These are phyloP conservation scores for Tulasnella sp. DNA, from an alignment of 768 basidiomycete genomes.

Conservation along the genomic window DNA sequence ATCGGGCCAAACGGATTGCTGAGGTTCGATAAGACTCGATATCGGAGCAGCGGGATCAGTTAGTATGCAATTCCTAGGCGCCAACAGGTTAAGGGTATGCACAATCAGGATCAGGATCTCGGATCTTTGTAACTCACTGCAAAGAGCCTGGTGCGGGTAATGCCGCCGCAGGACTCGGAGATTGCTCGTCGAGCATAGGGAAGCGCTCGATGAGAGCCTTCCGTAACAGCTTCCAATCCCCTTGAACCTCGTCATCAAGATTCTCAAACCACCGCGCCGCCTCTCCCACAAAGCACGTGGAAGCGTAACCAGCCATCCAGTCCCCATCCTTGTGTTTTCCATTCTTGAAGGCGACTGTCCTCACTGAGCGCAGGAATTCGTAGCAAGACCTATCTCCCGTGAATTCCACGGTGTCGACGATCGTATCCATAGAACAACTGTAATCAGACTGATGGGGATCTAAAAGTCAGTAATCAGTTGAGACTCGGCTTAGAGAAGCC, in stretches of 20 bases:
- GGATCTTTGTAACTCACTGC: not conserved
- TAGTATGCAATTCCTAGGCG: not conserved
- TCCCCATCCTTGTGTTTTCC: not conserved
- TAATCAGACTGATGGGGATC: too few species aligned
- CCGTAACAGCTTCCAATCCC: not conserved
- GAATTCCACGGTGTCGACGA: not conserved
- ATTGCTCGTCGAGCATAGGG: not conserved
- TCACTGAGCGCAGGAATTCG: not conserved
- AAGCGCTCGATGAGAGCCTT: not conserved
- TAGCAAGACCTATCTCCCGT: not conserved
- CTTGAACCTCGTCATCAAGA: not conserved
- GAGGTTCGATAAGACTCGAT: not conserved
- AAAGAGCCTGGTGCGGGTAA: not conserved
- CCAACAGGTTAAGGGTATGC: too few species aligned
- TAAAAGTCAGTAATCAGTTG: too few species aligned
- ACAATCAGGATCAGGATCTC: not conserved
- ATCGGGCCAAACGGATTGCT: too few species aligned
- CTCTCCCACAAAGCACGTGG: not conserved
- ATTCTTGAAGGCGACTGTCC: not conserved
- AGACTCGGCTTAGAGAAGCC: too few species aligned
- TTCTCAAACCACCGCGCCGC: not conserved
- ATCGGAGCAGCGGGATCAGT: not conserved
- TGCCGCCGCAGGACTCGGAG: not conserved
- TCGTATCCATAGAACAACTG: too few species aligned
- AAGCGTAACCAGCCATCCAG: not conserved